Conservation (phyloP, 768 basidiomycete species). For the Leccinum uliginosum region DNA sequence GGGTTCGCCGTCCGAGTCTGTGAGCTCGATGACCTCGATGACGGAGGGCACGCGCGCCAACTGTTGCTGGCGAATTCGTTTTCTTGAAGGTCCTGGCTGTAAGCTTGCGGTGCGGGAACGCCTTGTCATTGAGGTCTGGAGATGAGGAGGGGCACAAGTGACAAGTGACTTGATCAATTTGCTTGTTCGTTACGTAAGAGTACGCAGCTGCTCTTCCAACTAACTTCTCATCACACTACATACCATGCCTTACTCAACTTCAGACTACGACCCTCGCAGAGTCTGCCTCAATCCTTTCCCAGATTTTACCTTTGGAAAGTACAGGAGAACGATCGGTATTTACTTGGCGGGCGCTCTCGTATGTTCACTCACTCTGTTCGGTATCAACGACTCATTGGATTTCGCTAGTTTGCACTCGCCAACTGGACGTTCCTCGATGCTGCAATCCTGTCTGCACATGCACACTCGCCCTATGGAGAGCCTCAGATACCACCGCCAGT, state of each 20-base stretch:
- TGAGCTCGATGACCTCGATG: constrained; percentile 44
- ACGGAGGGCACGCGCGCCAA: constrained; percentile 7
- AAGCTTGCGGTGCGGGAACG: constrained; percentile 17
- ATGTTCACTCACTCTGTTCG: constrained; percentile 31
- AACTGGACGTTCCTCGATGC: constrained; percentile 97
- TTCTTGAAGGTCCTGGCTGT: constrained; percentile 19
- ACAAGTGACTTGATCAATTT: constrained; percentile 14
- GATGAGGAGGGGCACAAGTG: constrained; percentile 28
- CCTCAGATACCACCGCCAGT: constrained; percentile 67
- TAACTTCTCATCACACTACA: too few relatives aligned
- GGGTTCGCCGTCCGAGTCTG: constrained; percentile 45
- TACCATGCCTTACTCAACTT: constrained; percentile 52
- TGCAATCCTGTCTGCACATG: constrained; percentile 83
- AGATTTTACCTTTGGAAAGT: constrained; percentile 64
- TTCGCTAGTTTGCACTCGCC: constrained; percentile 78
- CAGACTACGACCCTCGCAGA: constrained; percentile 80
- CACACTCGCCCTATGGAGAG: constrained; percentile 66
- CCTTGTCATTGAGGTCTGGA: constrained; percentile 14
- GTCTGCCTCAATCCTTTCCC: constrained; percentile 89
- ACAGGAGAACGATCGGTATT: constrained; percentile 79
- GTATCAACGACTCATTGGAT: not conserved
- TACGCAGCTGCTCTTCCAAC: not conserved
- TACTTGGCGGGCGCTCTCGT: constrained; percentile 92
- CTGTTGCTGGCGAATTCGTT: constrained; percentile 4
- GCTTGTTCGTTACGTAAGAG: constrained; percentile 19